Conservation (phyloP, 1,284 basidiomycete genomes). For the Abortiporus biennis region DNA sequence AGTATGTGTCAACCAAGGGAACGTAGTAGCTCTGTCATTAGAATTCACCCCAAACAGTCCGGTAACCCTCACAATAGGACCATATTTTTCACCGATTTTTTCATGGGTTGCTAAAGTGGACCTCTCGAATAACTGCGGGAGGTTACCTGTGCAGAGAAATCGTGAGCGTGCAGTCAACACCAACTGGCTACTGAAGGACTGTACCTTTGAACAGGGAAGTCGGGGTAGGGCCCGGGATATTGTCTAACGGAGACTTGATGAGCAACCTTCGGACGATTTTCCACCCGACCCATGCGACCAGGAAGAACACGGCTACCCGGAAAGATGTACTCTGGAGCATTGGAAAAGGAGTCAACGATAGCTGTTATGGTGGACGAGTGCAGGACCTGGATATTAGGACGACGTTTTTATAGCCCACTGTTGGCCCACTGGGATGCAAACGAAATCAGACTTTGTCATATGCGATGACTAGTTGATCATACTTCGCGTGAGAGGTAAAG, state of each 20-base stretch:
- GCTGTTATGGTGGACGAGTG: too few species aligned
- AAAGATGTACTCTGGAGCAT: too few species aligned
- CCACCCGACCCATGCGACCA: slow-evolving; percentile 4
- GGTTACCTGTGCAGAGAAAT: slow-evolving; percentile 17
- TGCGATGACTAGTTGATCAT: too few species aligned
- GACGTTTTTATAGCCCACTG: too few species aligned
- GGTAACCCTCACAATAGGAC: slow-evolving; percentile 40
- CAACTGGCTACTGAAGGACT: background rate
- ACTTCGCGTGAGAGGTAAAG: too few species aligned
- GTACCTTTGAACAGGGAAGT: slow-evolving; percentile 5
- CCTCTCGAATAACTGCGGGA: slow-evolving; percentile 39
- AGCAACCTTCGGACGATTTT: slow-evolving; percentile 4
- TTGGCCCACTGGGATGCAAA: too few species aligned
- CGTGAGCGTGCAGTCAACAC: background rate
- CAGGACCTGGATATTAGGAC: too few species aligned
- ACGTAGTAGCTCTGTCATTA: background rate
- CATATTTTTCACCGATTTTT: slow-evolving; percentile 33
- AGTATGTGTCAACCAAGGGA: background rate
- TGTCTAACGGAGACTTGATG: slow-evolving; percentile 6
- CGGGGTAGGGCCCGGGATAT: slow-evolving; percentile 8
- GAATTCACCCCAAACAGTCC: slow-evolving; percentile 45
- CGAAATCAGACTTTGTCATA: too few species aligned
- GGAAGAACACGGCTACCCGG: too few species aligned
- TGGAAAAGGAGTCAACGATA: too few species aligned
- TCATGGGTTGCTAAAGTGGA: slow-evolving; percentile 44